Evolutionary conservation across 345 rosid genomes (phyloP).

Genomic region (Rubroshorea leprosula): DNA sequence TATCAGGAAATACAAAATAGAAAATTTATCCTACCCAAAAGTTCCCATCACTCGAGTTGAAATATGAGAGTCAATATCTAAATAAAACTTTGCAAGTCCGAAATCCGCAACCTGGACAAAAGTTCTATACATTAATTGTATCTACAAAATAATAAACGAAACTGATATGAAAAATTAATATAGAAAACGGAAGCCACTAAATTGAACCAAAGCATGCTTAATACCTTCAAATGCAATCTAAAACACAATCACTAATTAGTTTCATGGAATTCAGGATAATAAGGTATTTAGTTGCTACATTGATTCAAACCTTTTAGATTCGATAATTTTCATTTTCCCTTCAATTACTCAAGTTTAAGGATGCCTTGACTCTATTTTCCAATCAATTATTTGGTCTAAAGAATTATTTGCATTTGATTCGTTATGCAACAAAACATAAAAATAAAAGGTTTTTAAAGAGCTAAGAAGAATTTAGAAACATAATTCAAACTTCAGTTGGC

Average conservation of each 20-base stretch:
- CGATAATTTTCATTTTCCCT: conserved; percentile 1
- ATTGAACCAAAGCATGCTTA: neutral
- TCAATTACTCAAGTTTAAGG: too few relatives aligned
- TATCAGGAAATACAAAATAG: too few relatives aligned
- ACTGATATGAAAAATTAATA: neutral
- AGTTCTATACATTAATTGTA: conserved; percentile 2
- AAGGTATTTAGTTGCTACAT: neutral
- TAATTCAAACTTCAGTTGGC: neutral
- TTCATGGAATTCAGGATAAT: neutral
- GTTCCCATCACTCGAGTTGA: conserved; percentile 96
- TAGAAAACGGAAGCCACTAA: neutral
- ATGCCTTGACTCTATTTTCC: neutral
- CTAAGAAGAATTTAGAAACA: conserved; percentile 10
- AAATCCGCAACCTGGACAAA: conserved; percentile 79
- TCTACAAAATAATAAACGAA: neutral
- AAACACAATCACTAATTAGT: neutral
- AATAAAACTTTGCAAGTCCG: conserved; percentile 72
- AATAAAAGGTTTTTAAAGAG: neutral
- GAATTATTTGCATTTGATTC: too few relatives aligned
- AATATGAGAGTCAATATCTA: conserved; percentile 75
- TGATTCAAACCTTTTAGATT: neutral
- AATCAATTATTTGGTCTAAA: neutral
- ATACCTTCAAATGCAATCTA: neutral
- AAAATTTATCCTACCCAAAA: too few relatives aligned
- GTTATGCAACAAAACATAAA: conserved; percentile 1